Conservation (phyloP, 345 rosid genomes). For the Rhodamnia rubescens region DNA sequence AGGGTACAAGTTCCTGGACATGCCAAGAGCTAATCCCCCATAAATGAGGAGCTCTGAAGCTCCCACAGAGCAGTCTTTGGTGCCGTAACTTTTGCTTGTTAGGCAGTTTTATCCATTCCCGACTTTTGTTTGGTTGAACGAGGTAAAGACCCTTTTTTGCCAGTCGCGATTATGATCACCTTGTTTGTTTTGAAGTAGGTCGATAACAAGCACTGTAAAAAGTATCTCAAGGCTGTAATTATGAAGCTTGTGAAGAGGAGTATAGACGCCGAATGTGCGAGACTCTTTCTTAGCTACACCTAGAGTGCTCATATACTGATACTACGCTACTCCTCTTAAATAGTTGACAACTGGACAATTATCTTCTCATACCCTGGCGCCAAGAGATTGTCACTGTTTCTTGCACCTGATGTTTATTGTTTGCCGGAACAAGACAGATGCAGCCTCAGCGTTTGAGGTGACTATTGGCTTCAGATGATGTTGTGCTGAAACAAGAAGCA, state of each 20-base stretch:
- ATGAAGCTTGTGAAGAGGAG: background rate
- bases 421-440: background rate
- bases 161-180: background rate
- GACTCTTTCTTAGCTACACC: background rate
- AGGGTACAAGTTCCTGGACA: constrained; percentile 63
- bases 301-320: background rate
- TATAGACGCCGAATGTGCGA: background rate
- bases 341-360: background rate
- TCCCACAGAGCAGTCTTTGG: background rate
- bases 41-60: constrained; percentile 1
- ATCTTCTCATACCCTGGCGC: background rate
- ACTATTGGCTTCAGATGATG: background rate
- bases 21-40: constrained; percentile 23
- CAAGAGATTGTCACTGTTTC: background rate
- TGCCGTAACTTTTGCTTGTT: background rate
- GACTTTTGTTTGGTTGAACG: background rate
- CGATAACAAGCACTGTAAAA: background rate
- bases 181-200: background rate
- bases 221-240: background rate
- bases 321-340: background rate
- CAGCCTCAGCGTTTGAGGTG: background rate
- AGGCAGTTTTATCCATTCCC: background rate
- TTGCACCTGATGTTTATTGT: background rate
- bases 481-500: background rate
- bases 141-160: background rate